A percentile compares a stretch with the other conserved stretches of the same genome.
Evolutionary conservation across 2,329 filamentous ascomycete genomes (phyloP).

Genomic region (Cercospora beticola): DNA sequence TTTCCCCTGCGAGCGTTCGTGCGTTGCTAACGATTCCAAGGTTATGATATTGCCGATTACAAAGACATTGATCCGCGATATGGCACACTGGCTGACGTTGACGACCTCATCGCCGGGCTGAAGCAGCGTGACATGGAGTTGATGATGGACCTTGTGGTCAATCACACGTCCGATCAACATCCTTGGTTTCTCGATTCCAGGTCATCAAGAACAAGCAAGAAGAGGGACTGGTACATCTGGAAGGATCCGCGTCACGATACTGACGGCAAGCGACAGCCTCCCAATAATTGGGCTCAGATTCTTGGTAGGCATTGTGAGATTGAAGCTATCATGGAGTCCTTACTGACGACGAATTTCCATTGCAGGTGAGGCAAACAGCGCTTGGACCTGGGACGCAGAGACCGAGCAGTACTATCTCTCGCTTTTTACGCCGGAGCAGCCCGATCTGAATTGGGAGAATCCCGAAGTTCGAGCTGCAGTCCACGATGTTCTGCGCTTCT

Average conservation of each 20-base stretch:
- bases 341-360: neutral
- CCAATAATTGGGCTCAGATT: slow-evolving; percentile 54
- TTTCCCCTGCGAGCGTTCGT: neutral
- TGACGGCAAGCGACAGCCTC: slow-evolving; percentile 56
- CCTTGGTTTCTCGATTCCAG: slow-evolving; percentile 59
- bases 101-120: slow-evolving; percentile 45
- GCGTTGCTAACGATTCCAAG: slow-evolving; percentile 26
- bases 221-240: slow-evolving; percentile 68
- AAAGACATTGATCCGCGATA: slow-evolving; percentile 50
- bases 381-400: slow-evolving; percentile 49
- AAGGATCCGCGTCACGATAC: slow-evolving; percentile 55
- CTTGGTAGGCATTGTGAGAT: slow-evolving; percentile 19
- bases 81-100: slow-evolving; percentile 49
- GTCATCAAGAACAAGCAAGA: slow-evolving; percentile 51
- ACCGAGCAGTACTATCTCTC: slow-evolving; percentile 50
- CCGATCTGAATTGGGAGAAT: slow-evolving; percentile 52
- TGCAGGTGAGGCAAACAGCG: slow-evolving; percentile 40
- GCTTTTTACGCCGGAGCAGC: slow-evolving; percentile 49
- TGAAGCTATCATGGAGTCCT: neutral
- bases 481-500: slow-evolving; percentile 50
- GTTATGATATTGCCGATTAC: slow-evolving; percentile 53
- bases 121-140: slow-evolving; percentile 50
- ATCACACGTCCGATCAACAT: slow-evolving; percentile 47
- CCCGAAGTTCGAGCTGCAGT: slow-evolving; percentile 46
- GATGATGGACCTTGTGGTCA: slow-evolving; percentile 48